These are phyloP conservation scores for Filosporella fistucella DNA, from an alignment of 495 filamentous ascomycete genomes.

Conservation along the genomic window DNA sequence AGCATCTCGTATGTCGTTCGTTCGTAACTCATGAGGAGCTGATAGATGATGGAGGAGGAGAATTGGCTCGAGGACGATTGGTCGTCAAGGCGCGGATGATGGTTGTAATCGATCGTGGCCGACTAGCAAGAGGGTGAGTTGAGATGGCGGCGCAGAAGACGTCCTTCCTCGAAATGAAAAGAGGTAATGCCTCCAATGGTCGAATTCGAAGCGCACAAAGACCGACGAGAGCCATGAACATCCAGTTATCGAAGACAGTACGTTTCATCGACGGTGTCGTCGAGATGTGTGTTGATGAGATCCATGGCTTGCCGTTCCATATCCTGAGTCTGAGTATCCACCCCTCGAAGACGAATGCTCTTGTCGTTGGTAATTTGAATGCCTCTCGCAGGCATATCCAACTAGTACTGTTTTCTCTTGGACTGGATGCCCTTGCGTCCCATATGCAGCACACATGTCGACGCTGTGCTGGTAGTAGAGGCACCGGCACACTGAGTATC, in stretches of 20 bases:
- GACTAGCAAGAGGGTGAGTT: conserved; percentile 41
- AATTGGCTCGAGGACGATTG: background rate
- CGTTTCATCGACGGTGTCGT: conserved; percentile 42
- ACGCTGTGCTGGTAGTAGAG: conserved; percentile 76
- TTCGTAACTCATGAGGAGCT: conserved; percentile 12
- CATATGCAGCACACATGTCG: conserved; percentile 67
- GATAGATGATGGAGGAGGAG: background rate
- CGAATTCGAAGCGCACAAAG: conserved; percentile 38
- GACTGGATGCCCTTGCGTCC: conserved; percentile 64
- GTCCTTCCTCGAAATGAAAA: conserved; percentile 43
- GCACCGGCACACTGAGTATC: conserved; percentile 75
- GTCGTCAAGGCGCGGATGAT: conserved; percentile 32
- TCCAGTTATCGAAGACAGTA: conserved; percentile 49
- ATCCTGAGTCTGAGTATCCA: conserved; percentile 47
- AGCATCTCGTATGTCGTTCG: conserved; percentile 19
- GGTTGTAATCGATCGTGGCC: conserved; percentile 42
- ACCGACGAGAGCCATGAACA: conserved; percentile 41
- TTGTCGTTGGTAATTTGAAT: conserved; percentile 38
- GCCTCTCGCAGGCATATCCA: conserved; percentile 68
- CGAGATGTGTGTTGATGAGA: conserved; percentile 38
- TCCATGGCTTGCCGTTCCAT: conserved; percentile 36
- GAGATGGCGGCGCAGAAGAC: conserved; percentile 39
- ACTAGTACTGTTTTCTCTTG: conserved; percentile 74
- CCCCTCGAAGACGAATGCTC: conserved; percentile 22
- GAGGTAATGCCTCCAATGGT: conserved; percentile 42